Percentiles rank a stretch among this genome's conserved stretches.
These are phyloP conservation scores for Colletotrichum lini DNA, from an alignment of 2,329 filamentous ascomycete genomes.

Conservation along the genomic window DNA sequence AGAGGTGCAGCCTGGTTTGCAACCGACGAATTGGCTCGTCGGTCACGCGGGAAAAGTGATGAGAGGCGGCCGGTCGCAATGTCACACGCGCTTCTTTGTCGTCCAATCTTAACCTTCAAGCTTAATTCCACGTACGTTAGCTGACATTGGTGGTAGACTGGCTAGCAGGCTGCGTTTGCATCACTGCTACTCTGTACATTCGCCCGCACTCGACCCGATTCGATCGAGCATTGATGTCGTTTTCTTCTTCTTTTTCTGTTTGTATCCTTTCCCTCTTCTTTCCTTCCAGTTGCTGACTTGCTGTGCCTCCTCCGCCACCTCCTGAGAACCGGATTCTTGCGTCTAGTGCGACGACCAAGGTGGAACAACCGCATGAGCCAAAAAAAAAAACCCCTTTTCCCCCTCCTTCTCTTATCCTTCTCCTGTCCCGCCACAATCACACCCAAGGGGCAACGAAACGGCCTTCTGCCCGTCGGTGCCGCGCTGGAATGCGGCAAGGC, in stretches of 20 bases:
- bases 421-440: neutral
- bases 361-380: slow-evolving; percentile 25
- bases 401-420: neutral
- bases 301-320: slow-evolving; percentile 18
- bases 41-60: slow-evolving; percentile 2
- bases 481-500: slow-evolving; percentile 23
- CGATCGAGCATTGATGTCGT: neutral
- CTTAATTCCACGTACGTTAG: slow-evolving; percentile 40
- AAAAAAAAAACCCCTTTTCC: too few relatives aligned
- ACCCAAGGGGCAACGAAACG: neutral
- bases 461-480: neutral
- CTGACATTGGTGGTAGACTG: neutral
- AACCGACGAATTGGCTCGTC: slow-evolving; percentile 21
- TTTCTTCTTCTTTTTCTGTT: neutral
- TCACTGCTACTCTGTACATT: neutral
- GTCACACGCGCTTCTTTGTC: slow-evolving; percentile 35
- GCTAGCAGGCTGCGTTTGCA: neutral
- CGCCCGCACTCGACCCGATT: neutral
- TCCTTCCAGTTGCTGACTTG: neutral
- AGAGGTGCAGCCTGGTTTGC: neutral
- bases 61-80: slow-evolving; percentile 28
- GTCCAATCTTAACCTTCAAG: slow-evolving; percentile 40
- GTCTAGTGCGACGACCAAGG: neutral
- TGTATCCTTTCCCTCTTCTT: neutral
- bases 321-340: neutral